Evolutionary conservation across 257 asterid genomes (phyloP).

Genomic region (Przewalskia tangutica): DNA sequence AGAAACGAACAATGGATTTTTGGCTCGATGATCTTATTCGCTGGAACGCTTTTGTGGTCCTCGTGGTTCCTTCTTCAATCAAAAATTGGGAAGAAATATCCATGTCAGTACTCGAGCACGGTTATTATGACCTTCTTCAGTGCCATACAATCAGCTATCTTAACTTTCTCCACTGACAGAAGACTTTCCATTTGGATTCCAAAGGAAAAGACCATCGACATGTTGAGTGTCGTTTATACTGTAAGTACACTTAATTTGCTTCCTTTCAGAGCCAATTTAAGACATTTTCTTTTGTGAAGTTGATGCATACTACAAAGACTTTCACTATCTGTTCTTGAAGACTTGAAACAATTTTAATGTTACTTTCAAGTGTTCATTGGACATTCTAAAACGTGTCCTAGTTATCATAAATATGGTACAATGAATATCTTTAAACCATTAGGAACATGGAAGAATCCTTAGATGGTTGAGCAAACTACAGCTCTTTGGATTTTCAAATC

Average conservation of each 20-base stretch:
- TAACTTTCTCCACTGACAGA: conserved; percentile 31
- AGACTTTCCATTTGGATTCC: conserved; percentile 37
- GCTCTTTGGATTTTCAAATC: neutral
- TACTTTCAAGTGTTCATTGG: neutral
- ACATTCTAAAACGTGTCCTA: neutral
- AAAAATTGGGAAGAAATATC: conserved; percentile 40
- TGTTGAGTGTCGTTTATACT: conserved; percentile 39
- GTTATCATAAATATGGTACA: neutral
- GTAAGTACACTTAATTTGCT: conserved; percentile 22
- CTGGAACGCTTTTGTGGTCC: conserved; percentile 58
- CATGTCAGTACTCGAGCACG: conserved; percentile 66
- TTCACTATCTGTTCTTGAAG: neutral
- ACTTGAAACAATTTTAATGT: neutral
- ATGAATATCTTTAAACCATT: neutral
- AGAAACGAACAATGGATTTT: conserved; percentile 32
- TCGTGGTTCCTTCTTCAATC: conserved; percentile 69
- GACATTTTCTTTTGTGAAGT: no score
- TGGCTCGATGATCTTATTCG: conserved; percentile 49
- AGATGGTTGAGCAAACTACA: neutral
- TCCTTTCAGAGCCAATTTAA: neutral
- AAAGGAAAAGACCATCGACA: conserved; percentile 28
- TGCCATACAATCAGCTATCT: conserved; percentile 48
- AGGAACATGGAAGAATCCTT: neutral
- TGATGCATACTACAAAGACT: no score
- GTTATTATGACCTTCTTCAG: conserved; percentile 64